Base-by-base conservation (phyloP, 768 basidiomycete species). In the Rhizopogon sp. region DNA sequence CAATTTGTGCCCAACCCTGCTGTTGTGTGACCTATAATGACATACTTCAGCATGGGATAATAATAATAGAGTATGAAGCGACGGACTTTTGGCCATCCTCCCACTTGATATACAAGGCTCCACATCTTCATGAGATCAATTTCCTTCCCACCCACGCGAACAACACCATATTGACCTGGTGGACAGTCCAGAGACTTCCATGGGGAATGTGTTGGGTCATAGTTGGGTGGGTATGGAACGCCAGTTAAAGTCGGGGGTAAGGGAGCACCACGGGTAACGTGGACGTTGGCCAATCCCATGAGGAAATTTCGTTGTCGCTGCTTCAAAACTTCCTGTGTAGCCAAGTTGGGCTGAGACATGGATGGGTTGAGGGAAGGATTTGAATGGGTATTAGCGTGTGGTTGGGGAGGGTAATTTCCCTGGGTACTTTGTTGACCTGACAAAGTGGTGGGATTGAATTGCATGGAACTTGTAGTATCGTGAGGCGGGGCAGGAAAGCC, bases 81-180 rank as follows among this genome's bases (percentile, higher is more conserved):
- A 73, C 79, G 63, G 71, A 90, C 90, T 63, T 77, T 81, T 58
- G 71, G 67, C 16, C 75, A 74, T 29, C 90, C 90, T 25, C 91
- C 90, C 37, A 71, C 61, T 58, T 82, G 77, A 55, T 72, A 71
- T 43, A 88, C 85, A 41, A 81, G 57, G 11, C 75, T 76, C 84
- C 86, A 92, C 9, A 93, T 70, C 63, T 78, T 87, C 68, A 87
- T 84, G n/a, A 93, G 67, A 65, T 88, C 85, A 43, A 93, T 71
- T 60, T 91, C 88, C 66, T 79, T 86, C 16, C 87, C 88, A 3
- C 83, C 86, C 17, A 93, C 64, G 46, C 82, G 81, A 67, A 92
- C 76, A 40, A 77, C 71, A 33, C 91, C 90, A 10, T 77, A 60
- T 58, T 88, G 87, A 9, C 63, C 60, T 53, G 74, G 64, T 10